Conservation (phyloP, 169 alveolate species). For the Neospora caninum region DNA sequence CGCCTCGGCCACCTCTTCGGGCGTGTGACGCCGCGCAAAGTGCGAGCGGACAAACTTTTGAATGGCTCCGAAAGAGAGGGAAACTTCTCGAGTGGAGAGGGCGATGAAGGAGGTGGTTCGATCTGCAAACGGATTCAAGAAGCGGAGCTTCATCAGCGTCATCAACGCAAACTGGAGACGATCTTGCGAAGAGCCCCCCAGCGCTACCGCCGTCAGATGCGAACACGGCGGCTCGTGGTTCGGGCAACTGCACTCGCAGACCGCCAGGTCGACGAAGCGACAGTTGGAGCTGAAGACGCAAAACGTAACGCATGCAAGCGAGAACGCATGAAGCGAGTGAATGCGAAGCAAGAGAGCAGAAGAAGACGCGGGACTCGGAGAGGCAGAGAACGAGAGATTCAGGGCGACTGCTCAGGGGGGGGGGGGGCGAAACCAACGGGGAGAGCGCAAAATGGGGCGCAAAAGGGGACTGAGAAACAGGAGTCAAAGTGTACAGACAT, state of each 20-base stretch:
- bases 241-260: slow-evolving; percentile 71
- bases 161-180: slow-evolving; percentile 43
- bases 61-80: slow-evolving; percentile 14
- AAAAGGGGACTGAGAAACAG: too few species aligned
- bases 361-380: not conserved
- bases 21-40: slow-evolving; percentile 31
- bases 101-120: slow-evolving; percentile 21
- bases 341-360: not conserved
- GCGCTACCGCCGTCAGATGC: slow-evolving; percentile 63
- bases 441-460: too few species aligned
- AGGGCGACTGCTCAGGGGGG: not conserved
- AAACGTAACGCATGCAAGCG: not conserved
- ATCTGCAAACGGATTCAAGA: slow-evolving; percentile 1
- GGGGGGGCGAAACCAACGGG: not conserved
- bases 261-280: slow-evolving; percentile 66
- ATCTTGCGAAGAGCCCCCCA: slow-evolving; percentile 33
- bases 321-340: not conserved
- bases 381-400: not conserved
- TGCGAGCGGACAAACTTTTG: slow-evolving; percentile 9
- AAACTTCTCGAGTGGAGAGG: not conserved
- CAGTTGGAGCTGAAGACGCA: slow-evolving; percentile 64
- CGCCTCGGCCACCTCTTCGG: slow-evolving; percentile 56
- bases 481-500: too few species aligned
- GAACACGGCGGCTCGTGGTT: slow-evolving; percentile 55
- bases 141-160: slow-evolving; percentile 38